A percentile compares a stretch with the other conserved stretches of the same genome.
phyloP scores from a whole-genome alignment of 768 basidiomycete species.

The Mycena epipterygia region DNA sequence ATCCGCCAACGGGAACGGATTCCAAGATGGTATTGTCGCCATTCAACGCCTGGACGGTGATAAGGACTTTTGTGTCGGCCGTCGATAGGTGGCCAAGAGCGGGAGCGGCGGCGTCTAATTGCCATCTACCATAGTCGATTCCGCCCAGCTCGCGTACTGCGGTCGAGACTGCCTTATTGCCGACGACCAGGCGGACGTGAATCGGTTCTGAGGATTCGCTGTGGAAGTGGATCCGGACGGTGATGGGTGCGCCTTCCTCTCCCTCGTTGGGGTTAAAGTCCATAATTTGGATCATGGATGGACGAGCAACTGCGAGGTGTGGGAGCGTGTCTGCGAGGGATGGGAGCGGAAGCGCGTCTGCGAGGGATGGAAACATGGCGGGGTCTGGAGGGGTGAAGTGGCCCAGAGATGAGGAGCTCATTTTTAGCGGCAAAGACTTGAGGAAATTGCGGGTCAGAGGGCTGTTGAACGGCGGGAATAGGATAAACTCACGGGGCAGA shows the following conservation, averaged over 20 bases:
- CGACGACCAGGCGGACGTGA: conserved; percentile 82
- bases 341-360: conserved; percentile 26
- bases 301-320: conserved; percentile 58
- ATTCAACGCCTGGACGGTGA: conserved; percentile 76
- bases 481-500: no score
- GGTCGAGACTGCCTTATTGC: conserved; percentile 75
- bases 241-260: conserved; percentile 71
- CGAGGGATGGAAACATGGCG: conserved; percentile 4
- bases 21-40: conserved; percentile 69
- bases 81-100: conserved; percentile 57
- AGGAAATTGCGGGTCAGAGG: not conserved
- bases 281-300: conserved; percentile 73
- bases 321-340: conserved; percentile 27
- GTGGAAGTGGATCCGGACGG: conserved; percentile 73
- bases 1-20: conserved; percentile 78
- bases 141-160: conserved; percentile 69
- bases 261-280: conserved; percentile 77
- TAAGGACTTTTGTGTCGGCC: conserved; percentile 59
- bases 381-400: conserved; percentile 15
- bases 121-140: conserved; percentile 67
- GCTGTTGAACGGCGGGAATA: not conserved
- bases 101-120: conserved; percentile 75
- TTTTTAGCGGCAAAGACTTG: not conserved
- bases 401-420: conserved; percentile 5
- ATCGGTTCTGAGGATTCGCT: conserved; percentile 64